Evolutionary conservation across 1,284 basidiomycete species (phyloP), one percentile per base, ranked within the genome.

Genomic region (Apiotrichum gracile): DNA sequence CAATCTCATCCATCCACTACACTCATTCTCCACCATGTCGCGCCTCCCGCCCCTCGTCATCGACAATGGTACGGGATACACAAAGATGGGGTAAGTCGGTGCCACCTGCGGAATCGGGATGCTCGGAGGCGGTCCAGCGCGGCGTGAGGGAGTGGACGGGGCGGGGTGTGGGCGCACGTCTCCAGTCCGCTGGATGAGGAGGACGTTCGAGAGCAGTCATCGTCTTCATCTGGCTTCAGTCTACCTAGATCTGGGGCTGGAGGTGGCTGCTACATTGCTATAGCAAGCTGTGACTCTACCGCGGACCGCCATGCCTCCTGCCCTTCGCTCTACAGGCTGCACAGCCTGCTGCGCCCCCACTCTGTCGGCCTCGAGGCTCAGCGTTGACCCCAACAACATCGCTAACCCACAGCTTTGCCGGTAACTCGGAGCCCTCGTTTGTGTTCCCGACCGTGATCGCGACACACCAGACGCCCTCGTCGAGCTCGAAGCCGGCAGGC

Each of bases 371-470:
- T n/a, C n/a, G n/a, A n/a, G n/a, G n/a, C n/a, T n/a, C n/a, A n/a
- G n/a, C n/a, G n/a, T n/a, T n/a, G n/a, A n/a, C 19, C 22, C 10
- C 16, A 17, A 25, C 21, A 6, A 24, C 17, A n/a, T 24, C 12
- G 13, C 38, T 40, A 38, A 47, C 45, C 9, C 40, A 16, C 64
- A 94, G 94, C 44, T 98, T 96, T 76, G 94, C 96, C 49, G 96
- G 96, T 52, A 98, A 98, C 78, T 96, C 91, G 52, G 93, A 97
- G 77, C 96, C 94, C 41, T 97, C 92, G 12, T 98, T 96, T 70
- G 91, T 94, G 25, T 93, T 94, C 69, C 92, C 92, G 5, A 96
- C 92, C n/a, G 91, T 91, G 29, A 97, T 96, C 62, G 88, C 91
- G 5, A 91, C 91, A 9, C 83, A 88, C 58, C 76, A 78, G 55